Base-by-base conservation (phyloP, 2,329 filamentous ascomycete species). In the Phialocephala sp. region DNA sequence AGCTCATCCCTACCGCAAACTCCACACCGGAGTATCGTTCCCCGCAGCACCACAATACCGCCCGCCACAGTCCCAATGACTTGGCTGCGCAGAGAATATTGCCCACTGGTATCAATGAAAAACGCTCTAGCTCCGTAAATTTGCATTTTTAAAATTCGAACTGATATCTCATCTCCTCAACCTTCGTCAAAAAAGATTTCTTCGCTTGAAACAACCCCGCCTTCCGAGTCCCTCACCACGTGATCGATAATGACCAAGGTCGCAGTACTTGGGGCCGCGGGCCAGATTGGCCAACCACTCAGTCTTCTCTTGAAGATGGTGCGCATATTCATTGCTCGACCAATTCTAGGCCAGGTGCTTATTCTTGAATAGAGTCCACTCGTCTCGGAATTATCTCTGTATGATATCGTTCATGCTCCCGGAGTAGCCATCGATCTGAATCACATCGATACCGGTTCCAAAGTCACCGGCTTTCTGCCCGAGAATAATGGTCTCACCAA, bases 401-500 rank as follows among this genome's bases (percentile, higher is more conserved):
- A 54, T 32, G 47, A 54, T 27, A 54, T 54, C 47, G 47, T 54
- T 54, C 47, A 54, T 27, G 47, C 47, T 20, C 47, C 47, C 9
- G 47, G 47, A 27, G 27, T 54, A 2, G 47, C 47, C 12, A 54
- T 54, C 14, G 47, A 54, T 54, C 15, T 54, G 20, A 54, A 54
- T 14, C 47, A 54, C 47, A 54, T 54, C 47, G 47, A 54, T 54
- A 54, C 47, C 47, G 8, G 8, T 27, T 24, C 47, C 8, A 54
- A 54, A 54, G 47, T 54, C 4, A 12, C 47, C 1, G 47, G 47
- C 6, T 54, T 54, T 8, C 20, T 27, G 4, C 47, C 47, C 8
- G 47, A 24, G 1, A 32, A 54, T 54, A n/a, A 54, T 54, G 47
- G 47, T 8, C 47, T 54, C 12, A 54, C 6, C 11, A 54, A 27